Evolutionary conservation across 352 stramenopile genomes (phyloP), one percentile per base, ranked within the genome.

Genomic region (Pythium brachiatum): DNA sequence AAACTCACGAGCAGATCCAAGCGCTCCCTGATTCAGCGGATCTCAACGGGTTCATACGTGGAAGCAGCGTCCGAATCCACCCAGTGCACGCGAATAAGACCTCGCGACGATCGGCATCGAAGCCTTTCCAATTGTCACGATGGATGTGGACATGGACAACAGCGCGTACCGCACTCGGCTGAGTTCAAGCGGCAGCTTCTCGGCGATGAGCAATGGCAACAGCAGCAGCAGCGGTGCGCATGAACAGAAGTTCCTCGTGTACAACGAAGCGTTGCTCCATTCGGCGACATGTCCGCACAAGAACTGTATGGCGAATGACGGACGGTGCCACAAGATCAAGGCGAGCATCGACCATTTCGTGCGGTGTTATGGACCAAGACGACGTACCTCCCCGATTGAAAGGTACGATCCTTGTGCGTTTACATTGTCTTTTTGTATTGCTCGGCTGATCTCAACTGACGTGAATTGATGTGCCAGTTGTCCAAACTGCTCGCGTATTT

Each of bases 281-380:
- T 81, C 84, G 7, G 74, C 86, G 27, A 79, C 75, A 25, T 95
- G 86, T 34, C 46, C 50, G 7, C 65, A 85, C 25, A 29, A 75
- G 52, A 74, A 90, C 7, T 95, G 86, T 57, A 73, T 76, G 52
- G 80, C 74, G 44, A 69, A 73, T 53, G 75, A 77, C 38, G 81
- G 80, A 11, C 85, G 86, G 32, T 95, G 86, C 64, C 84, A 93
- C 65, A 95, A 95, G 71, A 83, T 95, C 41, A 93, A 92, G 59
- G 80, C 77, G n/a, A 92, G 84, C 53, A 92, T 94, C 66, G 81
- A 94, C 68, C 86, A 95, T 71, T 95, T 95, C 50, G 79, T 93
- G 62, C 81, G 83, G 26, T 95, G 86, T 60, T 95, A 94, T 60
- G 80, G 84, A 7, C 78, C 84, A 31, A 83, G 86, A 31, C 81